These are phyloP conservation scores for Apium graveolens DNA, from an alignment of 129 eudicot species.

Conservation along the genomic window DNA sequence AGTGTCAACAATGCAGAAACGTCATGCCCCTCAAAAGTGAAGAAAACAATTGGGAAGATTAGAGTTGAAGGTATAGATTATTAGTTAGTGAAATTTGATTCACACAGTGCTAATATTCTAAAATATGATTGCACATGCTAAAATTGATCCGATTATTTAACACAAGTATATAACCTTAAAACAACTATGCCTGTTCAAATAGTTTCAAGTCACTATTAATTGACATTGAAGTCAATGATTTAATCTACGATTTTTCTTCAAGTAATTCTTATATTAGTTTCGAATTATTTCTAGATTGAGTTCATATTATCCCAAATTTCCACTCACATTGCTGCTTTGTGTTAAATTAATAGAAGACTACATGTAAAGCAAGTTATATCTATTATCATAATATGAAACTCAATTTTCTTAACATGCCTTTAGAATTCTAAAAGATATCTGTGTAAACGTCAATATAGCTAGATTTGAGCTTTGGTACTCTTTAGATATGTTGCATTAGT, in stretches of 20 bases:
- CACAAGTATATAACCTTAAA: background rate
- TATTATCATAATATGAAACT: background rate
- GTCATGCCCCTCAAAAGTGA: constrained; percentile 48
- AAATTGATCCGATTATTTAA: background rate
- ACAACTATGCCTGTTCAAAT: background rate
- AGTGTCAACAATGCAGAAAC: constrained; percentile 39
- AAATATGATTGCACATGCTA: background rate
- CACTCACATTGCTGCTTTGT: background rate
- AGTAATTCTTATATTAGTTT: background rate
- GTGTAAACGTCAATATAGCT: background rate
- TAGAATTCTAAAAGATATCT: background rate
- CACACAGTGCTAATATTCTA: background rate
- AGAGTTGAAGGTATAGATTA: constrained; percentile 70
- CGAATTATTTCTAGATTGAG: background rate
- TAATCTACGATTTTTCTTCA: background rate
- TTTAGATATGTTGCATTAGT: background rate
- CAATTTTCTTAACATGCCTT: background rate
- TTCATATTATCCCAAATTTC: background rate
- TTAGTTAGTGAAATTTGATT: background rate
- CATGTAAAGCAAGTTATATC: background rate
- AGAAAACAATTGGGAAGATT: constrained; percentile 69
- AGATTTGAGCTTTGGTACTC: background rate
- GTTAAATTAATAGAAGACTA: background rate
- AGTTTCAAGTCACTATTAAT: background rate
- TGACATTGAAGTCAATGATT: constrained; percentile 1